Base-by-base conservation (phyloP, 1,139 yeast species). In the Lodderomyces orthopsilosis region DNA sequence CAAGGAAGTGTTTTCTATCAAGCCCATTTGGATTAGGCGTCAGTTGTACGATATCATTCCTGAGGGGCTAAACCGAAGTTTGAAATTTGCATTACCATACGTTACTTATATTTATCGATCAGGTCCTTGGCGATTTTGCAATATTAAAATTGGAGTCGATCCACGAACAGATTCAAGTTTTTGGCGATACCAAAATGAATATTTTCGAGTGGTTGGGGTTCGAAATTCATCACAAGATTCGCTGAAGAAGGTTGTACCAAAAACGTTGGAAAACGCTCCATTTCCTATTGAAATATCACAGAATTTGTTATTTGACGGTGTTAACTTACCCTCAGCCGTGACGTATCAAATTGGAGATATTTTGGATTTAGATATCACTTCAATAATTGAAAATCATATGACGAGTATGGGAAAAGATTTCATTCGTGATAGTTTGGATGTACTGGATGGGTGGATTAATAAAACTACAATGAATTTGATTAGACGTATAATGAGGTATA, bases 51-150 rank as follows among this genome's bases (percentile, higher is more conserved):
- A 77, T 48, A 65, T 86, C 35, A 70, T 81, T 1, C 85, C 89
- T 0, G 59, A 63, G 3, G 72, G 74, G 10, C 65, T 79, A 39
- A 68, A 74, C 49, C 66, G 75, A 47, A 74, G 76, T 15, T 62
- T 91, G 35, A 83, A 86, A 52, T 81, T 76, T 49, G 94, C 96
- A 0, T 64, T 94, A 41, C 96, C 98, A 0, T 83, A 86, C 56
- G 85, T 90, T 0, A 75, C 96, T 0, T 93, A 81, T 58, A 75
- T 87, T 34, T 86, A 83, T 60, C 80, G 85, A 27, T 85, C 85
- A 57, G 98, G 99, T 0, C 98, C 98, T 0, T 93, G 96, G 96
- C 75, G 98, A 55, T 89, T 89, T 50, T 79, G 95, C n/a, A 88
- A 85, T 58, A 81, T 89, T 37, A 77, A 70, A 53, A 81, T 82